phyloP scores from a whole-genome alignment of 495 filamentous ascomycete species.

The Ramalina intermedia region DNA sequence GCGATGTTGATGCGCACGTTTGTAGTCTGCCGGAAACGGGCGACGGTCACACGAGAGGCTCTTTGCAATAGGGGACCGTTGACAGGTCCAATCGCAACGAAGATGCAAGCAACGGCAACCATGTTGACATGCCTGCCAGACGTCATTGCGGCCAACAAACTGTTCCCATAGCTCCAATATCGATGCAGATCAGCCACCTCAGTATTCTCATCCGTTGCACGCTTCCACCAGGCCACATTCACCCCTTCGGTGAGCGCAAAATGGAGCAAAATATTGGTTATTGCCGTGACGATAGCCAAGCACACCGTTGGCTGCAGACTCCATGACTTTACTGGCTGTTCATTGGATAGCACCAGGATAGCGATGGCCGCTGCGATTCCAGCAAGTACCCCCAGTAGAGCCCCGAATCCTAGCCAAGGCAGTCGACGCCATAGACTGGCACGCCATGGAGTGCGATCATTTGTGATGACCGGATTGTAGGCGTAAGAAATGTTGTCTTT shows the following conservation, averaged over 20 bases:
- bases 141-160: background rate
- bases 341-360: slow-evolving; percentile 1
- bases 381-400: background rate
- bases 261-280: slow-evolving; percentile 4
- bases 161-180: slow-evolving; percentile 1
- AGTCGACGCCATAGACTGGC: background rate
- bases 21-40: background rate
- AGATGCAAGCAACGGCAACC: slow-evolving; percentile 2
- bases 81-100: slow-evolving; percentile 1
- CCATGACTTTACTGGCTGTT: background rate
- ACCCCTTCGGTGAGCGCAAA: slow-evolving; percentile 3
- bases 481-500: no score
- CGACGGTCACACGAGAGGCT: background rate
- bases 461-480: no score
- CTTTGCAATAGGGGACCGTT: slow-evolving; percentile 6
- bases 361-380: background rate
- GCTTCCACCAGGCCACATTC: slow-evolving; percentile 3
- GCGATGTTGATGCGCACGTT: background rate
- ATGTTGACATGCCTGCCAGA: slow-evolving; percentile 1
- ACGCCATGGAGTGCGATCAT: background rate
- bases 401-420: slow-evolving; percentile 2
- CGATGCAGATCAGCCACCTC: slow-evolving; percentile 4
- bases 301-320: slow-evolving; percentile 7
- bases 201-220: background rate
- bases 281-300: slow-evolving; percentile 1